phyloP scores from a whole-genome alignment of 1,139 yeast genomes.

The Saccharomyces uvarum region DNA sequence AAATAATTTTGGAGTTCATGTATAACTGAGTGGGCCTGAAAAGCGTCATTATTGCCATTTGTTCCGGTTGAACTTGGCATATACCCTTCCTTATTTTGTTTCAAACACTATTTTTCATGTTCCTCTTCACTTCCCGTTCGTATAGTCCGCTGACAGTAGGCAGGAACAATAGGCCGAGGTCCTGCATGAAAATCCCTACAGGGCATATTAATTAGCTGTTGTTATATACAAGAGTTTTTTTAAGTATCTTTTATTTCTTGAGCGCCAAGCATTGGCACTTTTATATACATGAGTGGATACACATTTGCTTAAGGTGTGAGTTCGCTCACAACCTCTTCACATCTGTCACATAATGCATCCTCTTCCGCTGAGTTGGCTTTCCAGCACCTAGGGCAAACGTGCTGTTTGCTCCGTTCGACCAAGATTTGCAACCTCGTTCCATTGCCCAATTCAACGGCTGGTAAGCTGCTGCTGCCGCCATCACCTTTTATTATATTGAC shows the following conservation, averaged over 20 bases:
- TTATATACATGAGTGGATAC: background rate
- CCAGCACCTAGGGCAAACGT: slow-evolving; percentile 94
- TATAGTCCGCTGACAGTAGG: background rate
- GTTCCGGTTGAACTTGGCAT: background rate
- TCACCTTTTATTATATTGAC: slow-evolving; percentile 28
- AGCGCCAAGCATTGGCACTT: background rate
- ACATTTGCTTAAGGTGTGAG: background rate
- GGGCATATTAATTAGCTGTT: background rate
- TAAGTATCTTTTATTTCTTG: background rate
- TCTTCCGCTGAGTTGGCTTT: slow-evolving; percentile 50
- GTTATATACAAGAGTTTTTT: background rate
- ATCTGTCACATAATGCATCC: slow-evolving; percentile 57
- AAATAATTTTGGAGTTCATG: background rate
- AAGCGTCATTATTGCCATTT: background rate
- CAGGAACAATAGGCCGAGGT: background rate
- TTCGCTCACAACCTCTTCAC: slow-evolving; percentile 40
- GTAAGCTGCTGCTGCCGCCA: background rate
- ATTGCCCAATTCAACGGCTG: slow-evolving; percentile 4
- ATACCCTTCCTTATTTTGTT: background rate
- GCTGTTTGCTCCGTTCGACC: slow-evolving; percentile 14
- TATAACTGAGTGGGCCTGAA: background rate
- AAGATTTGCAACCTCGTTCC: slow-evolving; percentile 10
- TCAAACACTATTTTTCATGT: background rate
- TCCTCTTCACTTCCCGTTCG: background rate
- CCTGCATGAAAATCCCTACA: background rate